Percentiles rank a stretch among this genome's conserved stretches.
Conservation (phyloP, 1,284 basidiomycete genomes). For the Cystobasidium slooffiae region DNA sequence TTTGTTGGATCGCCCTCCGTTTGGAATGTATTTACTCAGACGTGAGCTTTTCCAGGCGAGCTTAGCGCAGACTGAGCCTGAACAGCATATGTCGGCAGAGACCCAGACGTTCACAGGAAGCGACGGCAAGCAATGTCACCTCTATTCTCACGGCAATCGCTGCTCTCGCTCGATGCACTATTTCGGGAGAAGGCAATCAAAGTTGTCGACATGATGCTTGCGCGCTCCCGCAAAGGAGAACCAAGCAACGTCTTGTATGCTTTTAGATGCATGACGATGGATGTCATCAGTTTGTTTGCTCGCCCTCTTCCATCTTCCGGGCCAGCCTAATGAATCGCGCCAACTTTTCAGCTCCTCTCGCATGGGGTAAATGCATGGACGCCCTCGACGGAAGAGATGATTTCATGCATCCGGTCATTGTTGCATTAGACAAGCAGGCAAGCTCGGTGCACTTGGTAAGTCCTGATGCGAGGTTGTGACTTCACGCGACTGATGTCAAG, state of each 20-base stretch:
- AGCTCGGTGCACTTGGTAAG: not conserved
- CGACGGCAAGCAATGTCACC: not conserved
- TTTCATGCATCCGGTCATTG: not conserved
- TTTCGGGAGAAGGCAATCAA: not conserved
- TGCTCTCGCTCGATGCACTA: not conserved
- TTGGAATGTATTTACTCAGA: too few relatives aligned
- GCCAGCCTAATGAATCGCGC: not conserved
- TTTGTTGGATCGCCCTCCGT: not conserved
- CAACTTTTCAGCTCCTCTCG: not conserved
- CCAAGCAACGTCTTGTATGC: not conserved
- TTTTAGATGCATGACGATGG: not conserved
- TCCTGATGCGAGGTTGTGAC: too few relatives aligned
- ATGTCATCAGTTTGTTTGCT: not conserved
- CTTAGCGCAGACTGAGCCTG: too few relatives aligned
- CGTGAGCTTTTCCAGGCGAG: too few relatives aligned
- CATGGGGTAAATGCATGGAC: not conserved
- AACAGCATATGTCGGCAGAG: not conserved
- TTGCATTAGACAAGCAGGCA: not conserved
- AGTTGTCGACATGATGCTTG: not conserved
- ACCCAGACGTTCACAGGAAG: not conserved
- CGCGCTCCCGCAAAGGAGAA: not conserved
- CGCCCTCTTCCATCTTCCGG: not conserved
- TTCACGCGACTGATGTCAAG: too few relatives aligned
- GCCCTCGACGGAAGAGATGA: not conserved
- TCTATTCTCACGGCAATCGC: not conserved